phyloP scores from a whole-genome alignment of 2,329 filamentous ascomycete genomes.

The Diaporthe ampelina region DNA sequence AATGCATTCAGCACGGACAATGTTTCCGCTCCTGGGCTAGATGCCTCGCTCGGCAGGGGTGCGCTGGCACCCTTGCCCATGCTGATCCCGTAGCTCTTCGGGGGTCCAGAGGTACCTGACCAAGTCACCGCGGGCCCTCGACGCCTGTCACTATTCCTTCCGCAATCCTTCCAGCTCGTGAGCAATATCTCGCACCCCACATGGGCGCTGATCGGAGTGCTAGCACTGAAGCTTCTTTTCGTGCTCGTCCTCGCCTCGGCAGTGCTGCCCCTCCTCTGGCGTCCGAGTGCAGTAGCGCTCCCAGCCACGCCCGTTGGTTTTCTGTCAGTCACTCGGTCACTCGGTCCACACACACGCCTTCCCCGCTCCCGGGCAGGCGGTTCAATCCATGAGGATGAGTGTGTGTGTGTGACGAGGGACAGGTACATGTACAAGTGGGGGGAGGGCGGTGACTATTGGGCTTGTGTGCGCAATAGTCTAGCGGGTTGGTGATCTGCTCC shows the following conservation, averaged over 20 bases:
- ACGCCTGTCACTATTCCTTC: background rate
- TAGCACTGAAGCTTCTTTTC: slow-evolving; percentile 10
- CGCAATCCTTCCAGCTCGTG: background rate
- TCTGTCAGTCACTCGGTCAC: background rate
- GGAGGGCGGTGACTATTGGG: background rate
- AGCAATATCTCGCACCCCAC: slow-evolving; percentile 16
- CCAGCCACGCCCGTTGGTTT: background rate
- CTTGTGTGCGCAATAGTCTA: too few relatives aligned
- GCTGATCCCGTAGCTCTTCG: background rate
- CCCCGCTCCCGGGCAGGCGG: slow-evolving; percentile 22
- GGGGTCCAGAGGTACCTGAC: background rate
- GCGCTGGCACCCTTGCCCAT: background rate
- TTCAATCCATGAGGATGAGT: background rate
- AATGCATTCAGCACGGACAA: slow-evolving; percentile 4
- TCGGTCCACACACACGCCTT: too few relatives aligned
- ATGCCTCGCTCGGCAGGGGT: slow-evolving; percentile 1
- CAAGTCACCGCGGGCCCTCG: background rate
- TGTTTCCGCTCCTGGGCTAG: slow-evolving; percentile 21
- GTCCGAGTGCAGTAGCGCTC: slow-evolving; percentile 1
- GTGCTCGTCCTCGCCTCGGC: slow-evolving; percentile 15
- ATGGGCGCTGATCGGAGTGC: background rate
- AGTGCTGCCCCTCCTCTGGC: background rate
- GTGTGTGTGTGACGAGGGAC: background rate
- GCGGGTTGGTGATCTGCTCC: background rate
- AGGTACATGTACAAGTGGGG: background rate